phyloP scores from a whole-genome alignment of 768 basidiomycete species.

The Pisolithus marmoratus region DNA sequence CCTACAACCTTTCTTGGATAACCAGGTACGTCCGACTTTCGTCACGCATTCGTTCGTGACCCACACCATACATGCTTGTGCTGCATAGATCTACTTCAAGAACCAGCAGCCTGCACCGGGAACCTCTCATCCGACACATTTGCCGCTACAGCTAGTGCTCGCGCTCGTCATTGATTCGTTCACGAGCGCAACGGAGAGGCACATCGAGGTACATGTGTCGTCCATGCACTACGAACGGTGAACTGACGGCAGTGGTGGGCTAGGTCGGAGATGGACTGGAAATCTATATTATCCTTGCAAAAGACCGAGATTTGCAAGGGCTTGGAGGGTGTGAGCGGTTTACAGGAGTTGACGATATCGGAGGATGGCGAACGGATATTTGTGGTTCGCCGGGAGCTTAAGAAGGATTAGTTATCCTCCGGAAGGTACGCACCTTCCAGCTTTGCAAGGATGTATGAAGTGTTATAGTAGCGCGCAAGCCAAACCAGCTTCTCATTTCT shows the following conservation, averaged over 20 bases:
- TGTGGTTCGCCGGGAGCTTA: slow-evolving; percentile 69
- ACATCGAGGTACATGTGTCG: slow-evolving; percentile 72
- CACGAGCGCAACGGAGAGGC: slow-evolving; percentile 94
- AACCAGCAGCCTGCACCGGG: slow-evolving; percentile 80
- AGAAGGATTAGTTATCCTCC: slow-evolving; percentile 57
- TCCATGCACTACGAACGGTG: not conserved
- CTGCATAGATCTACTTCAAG: slow-evolving; percentile 87
- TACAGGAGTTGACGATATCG: slow-evolving; percentile 57
- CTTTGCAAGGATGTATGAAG: too few relatives aligned
- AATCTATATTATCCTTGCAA: slow-evolving; percentile 80
- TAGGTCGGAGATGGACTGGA: slow-evolving; percentile 95
- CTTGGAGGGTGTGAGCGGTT: slow-evolving; percentile 48
- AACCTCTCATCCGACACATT: slow-evolving; percentile 68
- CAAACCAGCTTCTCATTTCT: too few relatives aligned
- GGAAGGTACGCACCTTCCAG: too few relatives aligned
- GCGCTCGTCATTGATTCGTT: slow-evolving; percentile 93
- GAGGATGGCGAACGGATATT: slow-evolving; percentile 71
- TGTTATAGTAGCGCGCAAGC: too few relatives aligned
- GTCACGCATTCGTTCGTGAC: too few relatives aligned
- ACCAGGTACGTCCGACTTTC: slow-evolving; percentile 62
- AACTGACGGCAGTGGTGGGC: not conserved
- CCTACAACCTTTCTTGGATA: slow-evolving; percentile 96
- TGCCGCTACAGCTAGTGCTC: slow-evolving; percentile 76
- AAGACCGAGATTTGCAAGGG: slow-evolving; percentile 54
- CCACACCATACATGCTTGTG: slow-evolving; percentile 7